Base-by-base conservation (phyloP, 2,329 filamentous ascomycete genomes). In the Leptographium procerum region DNA sequence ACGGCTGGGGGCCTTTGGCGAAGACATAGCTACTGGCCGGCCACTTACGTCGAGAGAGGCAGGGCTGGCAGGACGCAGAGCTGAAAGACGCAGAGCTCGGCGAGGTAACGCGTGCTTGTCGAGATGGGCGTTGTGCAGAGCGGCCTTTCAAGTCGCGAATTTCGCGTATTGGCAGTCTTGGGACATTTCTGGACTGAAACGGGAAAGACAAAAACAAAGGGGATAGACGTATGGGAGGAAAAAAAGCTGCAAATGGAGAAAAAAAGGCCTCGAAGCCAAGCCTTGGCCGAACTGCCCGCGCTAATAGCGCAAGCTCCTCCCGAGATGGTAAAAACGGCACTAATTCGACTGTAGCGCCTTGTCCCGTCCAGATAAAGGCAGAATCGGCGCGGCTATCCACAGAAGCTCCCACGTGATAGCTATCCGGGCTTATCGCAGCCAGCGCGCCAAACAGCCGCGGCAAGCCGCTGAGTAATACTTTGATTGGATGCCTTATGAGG, bases 11-110 rank as follows among this genome's bases (percentile, higher is more conserved):
- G 33, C 48, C 11, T 56, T 56, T 3, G 64, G 64, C 26, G 67
- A 67, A 14, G 61, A 61, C 68, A 70, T 68, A 29, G 43, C 11
- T 7, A n/a, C n/a, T n/a, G n/a, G n/a, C n/a, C n/a, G n/a, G n/a
- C n/a, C n/a, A n/a, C n/a, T n/a, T n/a, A n/a, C n/a, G n/a, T n/a
- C n/a, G n/a, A n/a, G n/a, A n/a, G n/a, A n/a, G n/a, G n/a, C n/a
- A n/a, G n/a, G 40, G 10, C 10, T 16, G 40, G n/a, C 7, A 43
- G 40, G 14, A 16, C 40, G 40, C 16, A 8, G 14, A 2, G 40
- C 40, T 16, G 7, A 43, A 10, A 16, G n/a, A 34, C 33, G 14
- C 14, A 36, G 16, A 36, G 16, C 34, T 2, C 34, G 34, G 16
- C 16, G 16, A 36, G 34, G 16, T 36, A 36, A 36, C 8, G 14